These are phyloP conservation scores for Podaxis rugospora DNA, from an alignment of 768 basidiomycete species.

Conservation along the genomic window DNA sequence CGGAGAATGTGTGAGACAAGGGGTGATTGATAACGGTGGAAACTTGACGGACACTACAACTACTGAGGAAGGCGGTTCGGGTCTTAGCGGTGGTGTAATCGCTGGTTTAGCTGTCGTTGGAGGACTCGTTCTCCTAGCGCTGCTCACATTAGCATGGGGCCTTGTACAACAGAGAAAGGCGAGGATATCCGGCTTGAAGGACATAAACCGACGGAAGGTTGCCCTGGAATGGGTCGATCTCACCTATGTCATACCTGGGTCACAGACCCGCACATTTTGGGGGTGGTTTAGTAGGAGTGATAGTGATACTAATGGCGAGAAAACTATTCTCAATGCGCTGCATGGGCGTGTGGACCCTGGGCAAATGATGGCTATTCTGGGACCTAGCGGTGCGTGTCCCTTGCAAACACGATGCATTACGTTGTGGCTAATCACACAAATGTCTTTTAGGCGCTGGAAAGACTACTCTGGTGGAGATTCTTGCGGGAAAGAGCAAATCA, in stretches of 20 bases:
- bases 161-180: constrained; percentile 59
- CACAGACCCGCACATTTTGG: constrained; percentile 10
- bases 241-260: constrained; percentile 54
- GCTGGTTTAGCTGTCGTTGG: constrained; percentile 88
- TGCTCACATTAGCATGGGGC: constrained; percentile 61
- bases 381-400: constrained; percentile 68
- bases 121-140: constrained; percentile 48
- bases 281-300: constrained; percentile 13
- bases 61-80: constrained; percentile 27
- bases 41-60: constrained; percentile 28
- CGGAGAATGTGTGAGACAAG: constrained; percentile 87
- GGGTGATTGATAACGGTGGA: constrained; percentile 59
- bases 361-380: constrained; percentile 87
- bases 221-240: constrained; percentile 66
- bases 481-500: constrained; percentile 79
- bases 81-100: constrained; percentile 79
- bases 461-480: constrained; percentile 86
- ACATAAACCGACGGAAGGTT: constrained; percentile 46
- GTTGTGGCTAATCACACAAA: not conserved
- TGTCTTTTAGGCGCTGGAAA: constrained; percentile 68
- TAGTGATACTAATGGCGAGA: constrained; percentile 35
- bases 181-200: constrained; percentile 35
- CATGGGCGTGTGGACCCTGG: constrained; percentile 73
- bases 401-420: not conserved
- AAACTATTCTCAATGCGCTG: constrained; percentile 66